Evolutionary conservation across 2,329 filamentous ascomycete genomes (phyloP), one percentile per base, ranked within the genome.

Genomic region (Harringtonia aguacate): DNA sequence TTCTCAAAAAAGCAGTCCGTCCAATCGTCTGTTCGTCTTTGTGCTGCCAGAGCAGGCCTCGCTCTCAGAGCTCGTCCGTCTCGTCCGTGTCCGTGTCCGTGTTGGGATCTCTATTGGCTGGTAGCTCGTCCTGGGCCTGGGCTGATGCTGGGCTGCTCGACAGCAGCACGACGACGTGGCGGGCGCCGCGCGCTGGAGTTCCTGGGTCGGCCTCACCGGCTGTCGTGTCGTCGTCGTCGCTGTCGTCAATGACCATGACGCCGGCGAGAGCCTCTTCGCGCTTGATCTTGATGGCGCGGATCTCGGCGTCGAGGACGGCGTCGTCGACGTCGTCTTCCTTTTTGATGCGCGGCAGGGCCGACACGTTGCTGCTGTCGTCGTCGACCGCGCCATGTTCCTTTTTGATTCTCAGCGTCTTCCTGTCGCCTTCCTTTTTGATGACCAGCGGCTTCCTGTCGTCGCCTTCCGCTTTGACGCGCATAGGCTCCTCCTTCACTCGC

Each of bases 1-100:
- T n/a, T n/a, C n/a, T n/a, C n/a, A n/a, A n/a, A n/a, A n/a, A n/a
- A n/a, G n/a, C n/a, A n/a, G n/a, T n/a, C n/a, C n/a, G n/a, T n/a
- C n/a, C n/a, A n/a, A n/a, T n/a, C n/a, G n/a, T n/a, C n/a, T n/a
- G n/a, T n/a, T n/a, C n/a, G n/a, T n/a, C n/a, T n/a, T n/a, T n/a
- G n/a, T n/a, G n/a, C n/a, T n/a, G n/a, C n/a, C n/a, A n/a, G n/a
- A n/a, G n/a, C n/a, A n/a, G n/a, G n/a, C n/a, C n/a, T n/a, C n/a
- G n/a, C 15, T 45, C 27, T 45, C 31, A 51, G 9, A 49, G 27
- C 34, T 51, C 49, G n/a, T 51, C 49, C 18, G 47, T 49, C 34
- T 46, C 49, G 31, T 50, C 20, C 43, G 24, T 27, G 7, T 27
- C 35, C 21, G 36, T 20, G 10, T 41, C 31, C 13, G 36, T 24